Base-by-base conservation (phyloP, 192 early-diverging fungal genomes). In the Funneliformis mosseae region DNA sequence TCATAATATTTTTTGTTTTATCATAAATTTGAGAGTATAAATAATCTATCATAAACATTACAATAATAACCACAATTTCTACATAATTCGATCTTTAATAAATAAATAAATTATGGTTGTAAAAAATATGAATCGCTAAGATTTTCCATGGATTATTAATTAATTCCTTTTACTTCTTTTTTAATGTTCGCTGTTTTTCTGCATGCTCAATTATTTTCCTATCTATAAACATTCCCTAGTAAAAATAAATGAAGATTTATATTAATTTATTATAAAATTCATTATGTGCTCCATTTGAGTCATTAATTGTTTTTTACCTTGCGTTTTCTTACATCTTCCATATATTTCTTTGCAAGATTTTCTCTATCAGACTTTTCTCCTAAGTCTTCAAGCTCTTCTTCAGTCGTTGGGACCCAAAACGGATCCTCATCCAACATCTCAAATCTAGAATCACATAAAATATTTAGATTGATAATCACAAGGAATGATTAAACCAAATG, bases 391-490 rank as follows among this genome's bases (percentile, higher is more conserved):
- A 99, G 86, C 86, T 99, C 97, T 84, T 98, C 97, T 79, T 97
- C 93, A 5, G 98, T 99, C 7, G 92, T 96, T 8, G 98, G 98
- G 7, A 97, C 97, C 98, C 97, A 99, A 89, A 97, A 99, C 16
- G 98, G 98, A 84, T 99, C 97, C 66, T 90, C 87, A 67, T 99
- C 94, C 59, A 99, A 83, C 68, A 94, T 83, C 83, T 98, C 97
- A 84, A 96, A 99, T 4, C 90, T 91, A 50, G 3, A 46, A 23
- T 46, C 21, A 39, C n/a, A 16, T 27, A 14, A n/a, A 27, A 61
- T 3, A 9, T 41, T 27, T 5, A 76, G 7, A 1, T 23, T 27
- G 45, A 28, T 48, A 78, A 50, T 67, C 14, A 43, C 33, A 10
- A 21, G 10, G 10, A 10, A 25, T 14, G 23, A 48, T 25, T 33